Evolutionary conservation across 2,329 filamentous ascomycete genomes (phyloP).

Genomic region (Diaporthe sp.): DNA sequence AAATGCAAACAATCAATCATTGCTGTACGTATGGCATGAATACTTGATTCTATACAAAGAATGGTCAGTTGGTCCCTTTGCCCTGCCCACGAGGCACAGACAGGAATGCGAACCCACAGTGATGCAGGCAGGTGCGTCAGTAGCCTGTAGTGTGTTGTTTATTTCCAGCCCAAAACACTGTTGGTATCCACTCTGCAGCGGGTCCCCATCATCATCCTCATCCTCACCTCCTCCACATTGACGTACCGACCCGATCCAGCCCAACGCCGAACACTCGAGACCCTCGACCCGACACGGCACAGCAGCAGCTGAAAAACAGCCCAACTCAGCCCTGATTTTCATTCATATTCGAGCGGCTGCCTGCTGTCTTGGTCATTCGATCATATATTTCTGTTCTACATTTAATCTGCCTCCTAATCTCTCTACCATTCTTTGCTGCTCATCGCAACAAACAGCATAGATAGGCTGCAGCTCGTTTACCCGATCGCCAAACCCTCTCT

Average conservation of each 20-base stretch:
- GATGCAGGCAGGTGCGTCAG: constrained; percentile 12
- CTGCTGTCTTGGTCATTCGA: neutral
- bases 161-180: constrained; percentile 20
- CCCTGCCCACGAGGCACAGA: neutral
- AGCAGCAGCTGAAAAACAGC: constrained; percentile 19
- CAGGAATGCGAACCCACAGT: constrained; percentile 25
- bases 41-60: neutral
- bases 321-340: constrained; percentile 12
- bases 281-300: constrained; percentile 9
- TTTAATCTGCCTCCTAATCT: neutral
- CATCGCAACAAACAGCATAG: neutral
- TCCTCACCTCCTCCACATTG: constrained; percentile 21
- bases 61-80: neutral
- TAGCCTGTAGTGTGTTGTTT: constrained; percentile 28
- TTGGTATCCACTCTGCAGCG: constrained; percentile 26
- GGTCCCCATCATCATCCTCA: constrained; percentile 30
- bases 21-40: neutral
- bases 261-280: constrained; percentile 5
- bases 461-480: neutral
- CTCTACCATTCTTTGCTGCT: neutral
- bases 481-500: neutral
- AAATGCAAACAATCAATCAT: constrained; percentile 3
- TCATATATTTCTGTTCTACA: neutral
- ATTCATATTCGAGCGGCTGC: constrained; percentile 1
- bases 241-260: constrained; percentile 24